phyloP scores from a whole-genome alignment of 129 eudicot genomes.

The Kitagawia praeruptora region DNA sequence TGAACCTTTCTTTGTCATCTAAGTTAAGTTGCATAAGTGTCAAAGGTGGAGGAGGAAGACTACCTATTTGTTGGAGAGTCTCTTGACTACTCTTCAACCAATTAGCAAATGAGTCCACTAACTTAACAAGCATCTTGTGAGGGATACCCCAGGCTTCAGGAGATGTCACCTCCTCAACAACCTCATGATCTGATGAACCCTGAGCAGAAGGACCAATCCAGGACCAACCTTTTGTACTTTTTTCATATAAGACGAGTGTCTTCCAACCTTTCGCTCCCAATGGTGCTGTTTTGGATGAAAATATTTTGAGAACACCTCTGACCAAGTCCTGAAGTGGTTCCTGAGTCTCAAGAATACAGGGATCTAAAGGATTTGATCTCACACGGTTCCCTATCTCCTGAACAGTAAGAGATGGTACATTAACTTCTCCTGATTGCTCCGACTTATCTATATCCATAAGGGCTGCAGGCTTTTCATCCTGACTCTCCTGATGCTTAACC shows the following conservation, averaged over 20 bases:
- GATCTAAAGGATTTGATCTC: slow-evolving; percentile 88
- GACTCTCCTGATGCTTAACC: slow-evolving; percentile 21
- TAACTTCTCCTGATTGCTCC: slow-evolving; percentile 24
- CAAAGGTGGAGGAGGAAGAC: slow-evolving; percentile 82
- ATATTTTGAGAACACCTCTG: slow-evolving; percentile 80
- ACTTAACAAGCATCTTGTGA: slow-evolving; percentile 85
- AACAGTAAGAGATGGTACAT: slow-evolving; percentile 24
- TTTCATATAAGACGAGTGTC: slow-evolving; percentile 60
- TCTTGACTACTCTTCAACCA: slow-evolving; percentile 98
- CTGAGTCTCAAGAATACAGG: slow-evolving; percentile 88
- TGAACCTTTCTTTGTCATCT: slow-evolving; percentile 91
- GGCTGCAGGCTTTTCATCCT: slow-evolving; percentile 15
- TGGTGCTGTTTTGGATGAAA: slow-evolving; percentile 69
- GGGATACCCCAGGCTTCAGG: slow-evolving; percentile 96
- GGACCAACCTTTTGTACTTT: slow-evolving; percentile 66
- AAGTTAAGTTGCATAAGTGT: slow-evolving; percentile 56
- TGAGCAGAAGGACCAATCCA: slow-evolving; percentile 75
- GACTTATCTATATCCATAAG: slow-evolving; percentile 18
- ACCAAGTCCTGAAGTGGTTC: slow-evolving; percentile 94
- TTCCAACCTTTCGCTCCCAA: slow-evolving; percentile 99
- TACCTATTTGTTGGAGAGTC: slow-evolving; percentile 83
- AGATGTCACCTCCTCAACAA: slow-evolving; percentile 70
- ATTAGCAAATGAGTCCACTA: slow-evolving; percentile 90
- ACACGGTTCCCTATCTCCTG: slow-evolving; percentile 65
- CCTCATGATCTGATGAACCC: slow-evolving; percentile 44